These are phyloP conservation scores for Microstegium vimineum DNA, from an alignment of 176 grass and related monocot species.

Conservation along the genomic window DNA sequence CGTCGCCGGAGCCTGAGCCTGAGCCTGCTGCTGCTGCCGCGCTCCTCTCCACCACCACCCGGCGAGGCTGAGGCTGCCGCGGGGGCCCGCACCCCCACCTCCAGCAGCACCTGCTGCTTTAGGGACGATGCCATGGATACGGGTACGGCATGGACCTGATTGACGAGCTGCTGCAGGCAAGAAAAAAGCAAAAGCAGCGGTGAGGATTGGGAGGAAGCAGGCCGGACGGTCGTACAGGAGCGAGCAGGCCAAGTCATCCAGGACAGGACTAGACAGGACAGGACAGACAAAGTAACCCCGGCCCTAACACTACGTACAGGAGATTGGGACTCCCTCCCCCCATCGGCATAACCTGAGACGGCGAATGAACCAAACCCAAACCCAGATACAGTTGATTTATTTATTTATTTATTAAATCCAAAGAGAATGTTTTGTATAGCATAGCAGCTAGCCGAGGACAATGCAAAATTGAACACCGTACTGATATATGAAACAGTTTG, in stretches of 20 bases:
- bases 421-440: neutral
- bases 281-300: neutral
- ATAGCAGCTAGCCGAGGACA: neutral
- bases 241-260: neutral
- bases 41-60: neutral
- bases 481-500: too few species aligned
- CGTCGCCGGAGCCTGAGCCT: neutral
- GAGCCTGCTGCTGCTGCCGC: neutral
- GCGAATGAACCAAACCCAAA: too few species aligned
- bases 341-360: too few species aligned
- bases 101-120: neutral
- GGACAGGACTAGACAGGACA: neutral
- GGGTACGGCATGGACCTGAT: constrained; percentile 27
- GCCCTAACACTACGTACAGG: neutral
- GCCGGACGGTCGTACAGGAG: neutral
- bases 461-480: neutral
- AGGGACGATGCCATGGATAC: neutral
- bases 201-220: neutral
- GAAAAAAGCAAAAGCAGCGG: neutral
- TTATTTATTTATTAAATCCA: too few species aligned
- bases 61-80: neutral
- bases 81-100: neutral
- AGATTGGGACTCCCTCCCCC: too few species aligned
- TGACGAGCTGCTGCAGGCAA: neutral
- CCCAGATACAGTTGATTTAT: too few species aligned